Evolutionary conservation across 1,284 basidiomycete genomes (phyloP).

Genomic region (Gomphus bonarii): DNA sequence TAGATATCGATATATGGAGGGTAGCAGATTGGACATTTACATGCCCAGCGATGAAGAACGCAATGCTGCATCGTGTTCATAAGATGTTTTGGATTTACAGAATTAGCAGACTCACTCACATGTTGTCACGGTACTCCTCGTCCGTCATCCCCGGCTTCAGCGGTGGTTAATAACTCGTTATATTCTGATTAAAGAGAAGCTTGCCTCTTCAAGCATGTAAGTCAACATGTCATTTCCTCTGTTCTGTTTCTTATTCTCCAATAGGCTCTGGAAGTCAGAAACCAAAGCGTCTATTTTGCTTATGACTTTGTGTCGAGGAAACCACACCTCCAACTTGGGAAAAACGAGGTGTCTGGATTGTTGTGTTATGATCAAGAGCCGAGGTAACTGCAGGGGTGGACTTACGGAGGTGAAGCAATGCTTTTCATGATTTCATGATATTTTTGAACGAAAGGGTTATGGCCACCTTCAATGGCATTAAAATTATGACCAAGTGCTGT

Average conservation of each 20-base stretch:
- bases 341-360: too few relatives aligned
- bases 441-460: constrained; percentile 22
- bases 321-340: too few relatives aligned
- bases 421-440: constrained; percentile 24
- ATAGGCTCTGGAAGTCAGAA: constrained; percentile 16
- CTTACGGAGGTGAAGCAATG: constrained; percentile 22
- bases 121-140: constrained; percentile 23
- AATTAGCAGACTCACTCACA: constrained; percentile 10
- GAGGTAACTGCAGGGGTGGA: constrained; percentile 19
- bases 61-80: constrained; percentile 9
- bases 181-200: too few relatives aligned
- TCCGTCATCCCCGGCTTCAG: constrained; percentile 20
- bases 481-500: constrained; percentile 27
- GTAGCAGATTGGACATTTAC: constrained; percentile 13
- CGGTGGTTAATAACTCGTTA: too few relatives aligned
- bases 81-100: not conserved
- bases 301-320: constrained; percentile 8
- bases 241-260: constrained; percentile 21
- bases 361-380: too few relatives aligned
- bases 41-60: constrained; percentile 26
- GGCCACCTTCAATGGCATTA: constrained; percentile 20
- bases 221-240: constrained; percentile 24
- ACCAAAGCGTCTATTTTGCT: constrained; percentile 22
- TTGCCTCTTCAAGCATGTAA: constrained; percentile 20
- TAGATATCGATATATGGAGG: not conserved